Percentiles rank a stretch among this genome's conserved stretches.
These are phyloP conservation scores for Arabidopsis suecica DNA, from an alignment of 345 rosid species.

Conservation along the genomic window DNA sequence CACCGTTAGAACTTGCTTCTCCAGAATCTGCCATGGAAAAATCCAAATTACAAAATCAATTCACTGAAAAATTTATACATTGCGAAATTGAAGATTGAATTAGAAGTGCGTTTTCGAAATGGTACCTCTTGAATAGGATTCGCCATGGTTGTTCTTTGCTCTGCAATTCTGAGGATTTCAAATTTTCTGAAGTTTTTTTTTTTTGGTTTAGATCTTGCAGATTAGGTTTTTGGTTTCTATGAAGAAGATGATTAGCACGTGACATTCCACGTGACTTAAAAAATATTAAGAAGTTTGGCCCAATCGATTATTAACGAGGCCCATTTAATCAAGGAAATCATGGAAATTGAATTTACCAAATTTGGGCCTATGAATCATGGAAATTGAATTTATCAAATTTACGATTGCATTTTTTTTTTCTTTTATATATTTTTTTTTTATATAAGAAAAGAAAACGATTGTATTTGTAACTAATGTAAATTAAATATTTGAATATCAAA, in stretches of 20 bases:
- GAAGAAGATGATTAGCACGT: neutral
- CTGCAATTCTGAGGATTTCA: neutral
- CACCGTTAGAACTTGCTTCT: slow-evolving; percentile 84
- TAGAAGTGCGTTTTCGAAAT: neutral
- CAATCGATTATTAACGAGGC: neutral
- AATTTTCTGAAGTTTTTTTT: neutral
- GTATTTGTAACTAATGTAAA: too few species aligned
- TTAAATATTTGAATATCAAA: too few species aligned
- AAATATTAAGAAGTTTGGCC: neutral
- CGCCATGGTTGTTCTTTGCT: neutral
- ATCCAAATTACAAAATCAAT: neutral
- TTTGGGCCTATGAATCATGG: neutral
- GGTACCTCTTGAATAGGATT: slow-evolving; percentile 40
- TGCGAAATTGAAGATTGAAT: neutral
- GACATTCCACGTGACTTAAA: neutral
- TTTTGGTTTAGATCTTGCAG: neutral
- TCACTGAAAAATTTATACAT: neutral
- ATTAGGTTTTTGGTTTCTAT: neutral
- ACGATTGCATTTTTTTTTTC: too few species aligned
- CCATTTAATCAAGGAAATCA: neutral
- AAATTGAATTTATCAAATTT: too few species aligned
- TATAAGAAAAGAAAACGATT: too few species aligned
- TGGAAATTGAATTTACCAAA: too few species aligned
- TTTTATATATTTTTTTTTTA: too few species aligned
- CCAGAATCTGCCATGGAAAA: slow-evolving; percentile 60